Evolutionary conservation across 164 flowering plant genomes (phyloP).

Genomic region (Berberis vulgaris): DNA sequence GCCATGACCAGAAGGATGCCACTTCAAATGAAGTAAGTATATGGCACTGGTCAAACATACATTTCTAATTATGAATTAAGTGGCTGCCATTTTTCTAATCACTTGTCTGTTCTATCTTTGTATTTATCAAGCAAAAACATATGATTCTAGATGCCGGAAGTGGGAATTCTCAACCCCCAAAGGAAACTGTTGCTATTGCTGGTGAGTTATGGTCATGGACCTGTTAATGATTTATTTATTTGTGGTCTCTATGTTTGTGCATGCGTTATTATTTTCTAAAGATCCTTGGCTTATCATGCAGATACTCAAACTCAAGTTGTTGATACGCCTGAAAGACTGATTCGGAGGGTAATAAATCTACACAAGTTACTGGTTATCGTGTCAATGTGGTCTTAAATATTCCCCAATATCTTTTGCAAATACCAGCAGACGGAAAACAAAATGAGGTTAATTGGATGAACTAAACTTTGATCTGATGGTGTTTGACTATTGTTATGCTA

Average conservation of each 20-base stretch:
- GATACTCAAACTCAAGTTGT: slow-evolving; percentile 36
- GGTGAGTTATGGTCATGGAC: slow-evolving; percentile 12
- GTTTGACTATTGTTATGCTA: background rate
- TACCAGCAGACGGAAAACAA: no score
- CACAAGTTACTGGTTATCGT: no score
- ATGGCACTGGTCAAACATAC: no score
- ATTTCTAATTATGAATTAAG: background rate
- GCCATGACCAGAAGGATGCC: slow-evolving; percentile 20
- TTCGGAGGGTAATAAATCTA: slow-evolving; percentile 57
- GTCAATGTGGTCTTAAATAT: no score
- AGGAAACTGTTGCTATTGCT: slow-evolving; percentile 17
- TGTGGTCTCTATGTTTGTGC: background rate
- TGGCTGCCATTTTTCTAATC: background rate
- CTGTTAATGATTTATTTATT: slow-evolving; percentile 5
- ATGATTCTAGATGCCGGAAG: slow-evolving; percentile 19
- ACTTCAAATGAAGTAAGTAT: slow-evolving; percentile 35
- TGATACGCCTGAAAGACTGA: slow-evolving; percentile 53
- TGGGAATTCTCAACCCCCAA: slow-evolving; percentile 23
- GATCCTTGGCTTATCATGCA: slow-evolving; percentile 19
- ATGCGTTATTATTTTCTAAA: background rate
- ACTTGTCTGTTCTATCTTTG: background rate
- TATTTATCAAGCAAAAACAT: slow-evolving; percentile 25
- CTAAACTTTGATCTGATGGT: background rate
- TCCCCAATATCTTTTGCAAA: no score
- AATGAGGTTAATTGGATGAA: background rate